Percentiles rank a stretch among this genome's conserved stretches.
Conservation (phyloP, 2,329 filamentous ascomycete genomes). For the Claviceps cyperi region DNA sequence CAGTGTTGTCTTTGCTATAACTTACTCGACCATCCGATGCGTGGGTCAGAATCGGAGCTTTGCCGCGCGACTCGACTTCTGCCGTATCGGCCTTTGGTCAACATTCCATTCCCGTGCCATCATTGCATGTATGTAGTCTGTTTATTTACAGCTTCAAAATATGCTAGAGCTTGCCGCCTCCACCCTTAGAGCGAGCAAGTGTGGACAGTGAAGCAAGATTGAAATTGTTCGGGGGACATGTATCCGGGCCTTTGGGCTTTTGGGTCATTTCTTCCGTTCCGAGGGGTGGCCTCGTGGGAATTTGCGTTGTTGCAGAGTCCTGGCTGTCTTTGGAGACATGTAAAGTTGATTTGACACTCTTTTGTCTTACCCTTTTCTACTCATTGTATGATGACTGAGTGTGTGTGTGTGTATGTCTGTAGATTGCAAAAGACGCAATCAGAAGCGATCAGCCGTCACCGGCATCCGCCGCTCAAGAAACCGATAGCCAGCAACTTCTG, state of each 20-base stretch:
- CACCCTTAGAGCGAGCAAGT: slow-evolving; percentile 42
- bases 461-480: too few relatives aligned
- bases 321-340: slow-evolving; percentile 8
- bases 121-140: not conserved
- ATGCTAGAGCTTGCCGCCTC: slow-evolving; percentile 53
- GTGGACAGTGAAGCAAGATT: slow-evolving; percentile 56
- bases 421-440: too few relatives aligned
- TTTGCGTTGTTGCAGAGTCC: slow-evolving; percentile 9
- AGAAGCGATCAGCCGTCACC: too few relatives aligned
- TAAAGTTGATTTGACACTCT: slow-evolving; percentile 7
- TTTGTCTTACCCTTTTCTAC: slow-evolving; percentile 6
- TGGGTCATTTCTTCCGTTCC: slow-evolving; percentile 10
- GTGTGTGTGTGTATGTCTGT: too few relatives aligned
- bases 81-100: too few relatives aligned
- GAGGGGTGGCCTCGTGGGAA: slow-evolving; percentile 15
- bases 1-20: too few relatives aligned
- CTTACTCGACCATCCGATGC: too few relatives aligned
- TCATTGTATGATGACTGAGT: too few relatives aligned
- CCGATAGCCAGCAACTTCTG: too few relatives aligned
- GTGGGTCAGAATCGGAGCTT: too few relatives aligned
- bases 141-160: slow-evolving; percentile 35
- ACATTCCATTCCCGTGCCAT: too few relatives aligned
- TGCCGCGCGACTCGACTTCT: too few relatives aligned
- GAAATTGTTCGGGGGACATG: slow-evolving; percentile 18
- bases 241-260: not conserved